Base-by-base conservation (phyloP, 2,329 filamentous ascomycete species). In the Pseudogymnoascus pannorum region DNA sequence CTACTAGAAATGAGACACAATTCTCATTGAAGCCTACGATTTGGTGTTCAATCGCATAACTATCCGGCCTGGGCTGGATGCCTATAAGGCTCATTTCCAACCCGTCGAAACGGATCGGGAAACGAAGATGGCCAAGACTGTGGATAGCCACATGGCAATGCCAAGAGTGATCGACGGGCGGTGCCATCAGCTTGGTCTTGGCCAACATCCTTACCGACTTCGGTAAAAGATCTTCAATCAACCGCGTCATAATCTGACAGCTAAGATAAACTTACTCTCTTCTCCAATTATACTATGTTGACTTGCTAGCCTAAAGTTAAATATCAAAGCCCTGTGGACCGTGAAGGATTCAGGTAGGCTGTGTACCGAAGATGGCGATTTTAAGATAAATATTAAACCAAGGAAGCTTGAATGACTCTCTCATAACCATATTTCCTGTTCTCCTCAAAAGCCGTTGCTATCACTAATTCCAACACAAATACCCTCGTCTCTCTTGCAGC, bases 71-170 rank as follows among this genome's bases (percentile, higher is more conserved):
- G 6, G 26, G 18, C 9, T 31, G 9, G 31, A 31, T 26, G 48
- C 48, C 48, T 18, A 54, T 14, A 18, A 31, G 24, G 48, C 48
- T 54, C 24, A 54, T 54, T 54, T 54, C 7, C 8, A 16, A 12
- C 9, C 9, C 14, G 5, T 29, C 8, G n/a, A 54, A 31, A 54
- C 48, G 16, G n/a, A 54, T 26, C 3, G 24, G 48, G 48, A 54
- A 54, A 54, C 48, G 18, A 31, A 54, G n/a, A 31, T 31, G 48
- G 48, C 48, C 48, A 54, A 54, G 48, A 54, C 48, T 54, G 8
- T 4, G 48, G 48, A 18, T 31, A 31, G 24, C 24, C 48, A 54
- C 26, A 18, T 12, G 48, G n/a, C 12, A 4, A 29, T 31, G 48
- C 48, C 48, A 54, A 54, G 48, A 54, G 24, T 54, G 48, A 54